A percentile compares a stretch with the other conserved stretches of the same genome.
Evolutionary conservation across 108 stramenopile genomes (phyloP).

Genomic region (Fragilaria radians): DNA sequence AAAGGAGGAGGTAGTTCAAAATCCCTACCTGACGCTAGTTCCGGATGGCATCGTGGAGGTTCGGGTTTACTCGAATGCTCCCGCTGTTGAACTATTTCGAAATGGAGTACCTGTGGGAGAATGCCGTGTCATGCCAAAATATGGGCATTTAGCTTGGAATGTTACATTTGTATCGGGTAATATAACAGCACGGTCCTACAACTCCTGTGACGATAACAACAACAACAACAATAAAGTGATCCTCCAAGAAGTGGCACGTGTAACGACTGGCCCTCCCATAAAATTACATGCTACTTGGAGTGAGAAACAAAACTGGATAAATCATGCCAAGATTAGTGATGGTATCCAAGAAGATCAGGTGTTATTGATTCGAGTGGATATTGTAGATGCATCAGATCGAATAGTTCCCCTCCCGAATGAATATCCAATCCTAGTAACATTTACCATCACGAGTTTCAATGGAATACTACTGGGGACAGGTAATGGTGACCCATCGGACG

Average conservation of each 20-base stretch:
- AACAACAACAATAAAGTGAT: slow-evolving; percentile 8
- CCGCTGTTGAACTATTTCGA: slow-evolving; percentile 23
- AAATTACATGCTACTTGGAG: slow-evolving; percentile 18
- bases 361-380: slow-evolving; percentile 22
- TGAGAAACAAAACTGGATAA: slow-evolving; percentile 17
- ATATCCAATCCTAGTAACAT: slow-evolving; percentile 9
- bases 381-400: slow-evolving; percentile 22
- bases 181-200: slow-evolving; percentile 20
- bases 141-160: slow-evolving; percentile 16
- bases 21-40: slow-evolving; percentile 6
- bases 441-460: slow-evolving; percentile 18
- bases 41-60: background rate
- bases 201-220: slow-evolving; percentile 3
- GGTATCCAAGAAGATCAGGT: slow-evolving; percentile 18
- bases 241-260: background rate
- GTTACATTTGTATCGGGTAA: slow-evolving; percentile 21
- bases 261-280: slow-evolving; percentile 1
- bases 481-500: slow-evolving; percentile 20
- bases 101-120: slow-evolving; percentile 23
- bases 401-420: slow-evolving; percentile 16
- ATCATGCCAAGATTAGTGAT: slow-evolving; percentile 20
- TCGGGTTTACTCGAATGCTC: slow-evolving; percentile 29
- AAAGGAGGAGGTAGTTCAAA: slow-evolving; percentile 13
- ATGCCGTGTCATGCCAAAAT: slow-evolving; percentile 11
- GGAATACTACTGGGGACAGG: slow-evolving; percentile 21